Evolutionary conservation across 2,329 filamentous ascomycete genomes (phyloP).

Genomic region (Sporothrix pseudoabietina): DNA sequence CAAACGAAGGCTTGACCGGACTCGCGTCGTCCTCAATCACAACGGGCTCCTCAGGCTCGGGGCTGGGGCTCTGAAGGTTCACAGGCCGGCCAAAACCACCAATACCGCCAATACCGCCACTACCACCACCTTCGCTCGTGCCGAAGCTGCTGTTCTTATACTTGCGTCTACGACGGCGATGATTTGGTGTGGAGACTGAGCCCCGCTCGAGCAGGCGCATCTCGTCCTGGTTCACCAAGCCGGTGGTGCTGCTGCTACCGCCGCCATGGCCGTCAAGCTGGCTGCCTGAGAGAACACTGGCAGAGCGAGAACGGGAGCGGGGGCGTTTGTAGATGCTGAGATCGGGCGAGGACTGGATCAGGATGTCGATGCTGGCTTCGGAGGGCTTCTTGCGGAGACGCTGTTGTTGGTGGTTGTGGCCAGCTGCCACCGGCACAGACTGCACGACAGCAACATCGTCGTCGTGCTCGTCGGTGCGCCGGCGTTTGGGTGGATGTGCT

Average conservation of each 20-base stretch:
- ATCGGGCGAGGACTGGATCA: constrained; percentile 10
- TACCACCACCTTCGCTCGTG: neutral
- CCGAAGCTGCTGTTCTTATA: neutral
- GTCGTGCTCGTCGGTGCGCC: constrained; percentile 13
- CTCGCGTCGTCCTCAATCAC: constrained; percentile 1
- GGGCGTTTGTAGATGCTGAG: neutral
- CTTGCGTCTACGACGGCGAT: neutral
- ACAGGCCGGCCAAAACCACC: neutral
- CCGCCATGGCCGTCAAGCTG: neutral
- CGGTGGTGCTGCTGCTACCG: neutral
- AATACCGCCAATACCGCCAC: neutral
- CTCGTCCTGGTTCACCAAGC: constrained; percentile 10
- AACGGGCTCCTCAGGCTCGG: neutral
- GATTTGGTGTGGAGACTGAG: neutral
- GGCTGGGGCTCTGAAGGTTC: constrained; percentile 2
- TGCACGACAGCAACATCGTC: neutral
- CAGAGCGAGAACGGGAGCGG: neutral
- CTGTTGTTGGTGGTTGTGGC: neutral
- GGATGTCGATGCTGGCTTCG: constrained; percentile 8
- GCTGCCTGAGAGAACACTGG: constrained; percentile 14
- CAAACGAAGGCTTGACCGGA: neutral
- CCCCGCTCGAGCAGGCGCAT: constrained; percentile 4
- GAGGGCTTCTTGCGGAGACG: neutral
- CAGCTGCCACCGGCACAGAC: neutral
- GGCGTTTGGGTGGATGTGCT: constrained; percentile 26